Conservation (phyloP, 2,329 filamentous ascomycete genomes). For the Fusarium sp. region DNA sequence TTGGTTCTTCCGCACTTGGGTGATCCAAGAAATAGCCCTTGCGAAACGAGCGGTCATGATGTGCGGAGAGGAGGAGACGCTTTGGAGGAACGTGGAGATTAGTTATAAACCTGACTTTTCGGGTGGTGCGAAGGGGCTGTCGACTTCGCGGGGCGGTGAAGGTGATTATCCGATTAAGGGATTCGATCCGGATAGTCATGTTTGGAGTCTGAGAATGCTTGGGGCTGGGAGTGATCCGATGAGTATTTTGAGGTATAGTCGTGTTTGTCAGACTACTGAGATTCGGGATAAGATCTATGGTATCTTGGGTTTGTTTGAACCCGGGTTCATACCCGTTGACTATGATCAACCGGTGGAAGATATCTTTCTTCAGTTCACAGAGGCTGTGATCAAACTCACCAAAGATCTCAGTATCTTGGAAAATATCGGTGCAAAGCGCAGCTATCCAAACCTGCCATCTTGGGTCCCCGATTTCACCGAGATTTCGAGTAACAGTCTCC, state of each 20-base stretch:
- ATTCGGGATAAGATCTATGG: constrained; percentile 17
- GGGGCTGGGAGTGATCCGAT: not conserved
- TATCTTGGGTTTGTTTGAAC: constrained; percentile 5
- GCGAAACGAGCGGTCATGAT: not conserved
- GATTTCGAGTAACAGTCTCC: not conserved
- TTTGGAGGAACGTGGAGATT: not conserved
- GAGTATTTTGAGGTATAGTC: constrained; percentile 8
- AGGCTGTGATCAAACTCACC: not conserved
- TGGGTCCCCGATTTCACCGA: constrained; percentile 19
- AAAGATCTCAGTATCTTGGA: not conserved
- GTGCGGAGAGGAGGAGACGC: not conserved
- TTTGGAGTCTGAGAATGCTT: not conserved
- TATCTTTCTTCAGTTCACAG: constrained; percentile 12
- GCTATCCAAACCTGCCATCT: not conserved
- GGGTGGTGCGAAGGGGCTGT: not conserved
- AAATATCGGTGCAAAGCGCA: not conserved
- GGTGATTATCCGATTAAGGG: constrained; percentile 4
- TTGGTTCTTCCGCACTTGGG: constrained; percentile 28
- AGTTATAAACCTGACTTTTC: constrained; percentile 8
- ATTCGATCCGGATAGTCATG: not conserved
- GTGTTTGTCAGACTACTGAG: constrained; percentile 4
- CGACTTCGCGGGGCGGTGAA: not conserved
- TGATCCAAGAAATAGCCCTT: constrained; percentile 14
- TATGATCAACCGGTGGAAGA: not conserved
- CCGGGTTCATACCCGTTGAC: not conserved